These are phyloP conservation scores for Pythium grandisporangium DNA, from an alignment of 352 stramenopile species.

Conservation along the genomic window DNA sequence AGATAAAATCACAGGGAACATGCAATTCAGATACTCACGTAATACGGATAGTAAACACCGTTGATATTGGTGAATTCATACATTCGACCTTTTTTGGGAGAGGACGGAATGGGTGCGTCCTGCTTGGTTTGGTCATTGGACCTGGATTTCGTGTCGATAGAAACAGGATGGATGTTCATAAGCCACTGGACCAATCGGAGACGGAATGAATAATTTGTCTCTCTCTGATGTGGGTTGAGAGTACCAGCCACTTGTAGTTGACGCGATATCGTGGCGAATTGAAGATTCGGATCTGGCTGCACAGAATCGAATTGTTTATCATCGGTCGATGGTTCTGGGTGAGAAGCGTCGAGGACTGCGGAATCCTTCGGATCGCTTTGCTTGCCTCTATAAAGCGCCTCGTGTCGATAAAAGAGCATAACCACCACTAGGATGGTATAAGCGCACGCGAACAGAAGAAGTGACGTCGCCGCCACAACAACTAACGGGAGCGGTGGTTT, in stretches of 20 bases:
- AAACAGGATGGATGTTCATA: no score
- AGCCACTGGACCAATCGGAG: no score
- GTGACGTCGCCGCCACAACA: slow-evolving; percentile 16
- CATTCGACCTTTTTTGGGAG: no score
- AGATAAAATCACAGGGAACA: slow-evolving; percentile 10
- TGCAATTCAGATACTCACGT: slow-evolving; percentile 10
- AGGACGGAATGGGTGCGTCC: background rate
- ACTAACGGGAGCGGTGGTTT: slow-evolving; percentile 18
- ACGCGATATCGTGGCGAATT: no score
- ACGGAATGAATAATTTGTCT: no score
- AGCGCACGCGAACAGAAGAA: slow-evolving; percentile 19
- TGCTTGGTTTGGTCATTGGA: background rate
- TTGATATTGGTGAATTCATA: slow-evolving; percentile 4
- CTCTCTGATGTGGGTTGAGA: no score
- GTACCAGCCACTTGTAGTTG: no score
- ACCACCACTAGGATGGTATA: slow-evolving; percentile 25
- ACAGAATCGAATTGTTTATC: no score
- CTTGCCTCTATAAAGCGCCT: background rate
- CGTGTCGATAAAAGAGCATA: slow-evolving; percentile 8
- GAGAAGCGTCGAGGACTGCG: background rate
- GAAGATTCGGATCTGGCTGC: no score
- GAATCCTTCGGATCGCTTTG: background rate
- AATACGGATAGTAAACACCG: slow-evolving; percentile 9
- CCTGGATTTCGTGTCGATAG: no score
- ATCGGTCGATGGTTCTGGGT: background rate